Base-by-base conservation (phyloP, 2,329 filamentous ascomycete genomes). In the Phialemoniopsis sp. region DNA sequence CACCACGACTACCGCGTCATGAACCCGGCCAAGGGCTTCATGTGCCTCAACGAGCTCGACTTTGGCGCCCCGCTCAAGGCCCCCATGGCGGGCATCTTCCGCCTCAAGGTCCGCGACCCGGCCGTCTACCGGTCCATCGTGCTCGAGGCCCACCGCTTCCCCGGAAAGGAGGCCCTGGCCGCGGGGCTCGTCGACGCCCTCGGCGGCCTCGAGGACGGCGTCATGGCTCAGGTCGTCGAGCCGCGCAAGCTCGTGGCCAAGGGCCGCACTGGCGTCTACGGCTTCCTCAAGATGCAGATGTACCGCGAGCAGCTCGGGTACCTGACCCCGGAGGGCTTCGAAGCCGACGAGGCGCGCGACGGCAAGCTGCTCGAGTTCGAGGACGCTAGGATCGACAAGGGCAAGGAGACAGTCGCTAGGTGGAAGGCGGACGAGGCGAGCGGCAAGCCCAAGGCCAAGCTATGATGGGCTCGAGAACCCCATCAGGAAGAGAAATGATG, bases 1-100 rank as follows among this genome's bases (percentile, higher is more conserved):
- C 80, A 85, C 63, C 86, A 90, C 62, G 87, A 91, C 64, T 93
- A 93, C 66, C 78, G 88, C 19, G 72, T 93, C 49, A 85, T 87
- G 67, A 85, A 85, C 54, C 76, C 82, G 1, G 55, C 70, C 2
- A 70, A 75, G 15, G 88, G 87, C n/a, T 90, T 80, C 62, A 60
- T 87, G 30, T 91, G 87, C 62, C 66, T 93, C 49, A 91, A 91
- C 60, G 87, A 93, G 65, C 70, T 93, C 13, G 81, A 89, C 48
- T 85, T 93, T 45, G 87, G 87, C 37, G 82, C 83, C 2, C 78
- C 83, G n/a, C 73, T 93, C 29, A 76, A 81, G 48, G 73, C 86
- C 3, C 72, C 85, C 43, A 89, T 94, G 85, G 76, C 76, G 39
- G 69, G 72, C 36, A 77, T 93, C 46, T 91, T 93, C 67, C 73